Base-by-base conservation (phyloP, 441 rosid species). In the Pelargonium myrrhifolium region DNA sequence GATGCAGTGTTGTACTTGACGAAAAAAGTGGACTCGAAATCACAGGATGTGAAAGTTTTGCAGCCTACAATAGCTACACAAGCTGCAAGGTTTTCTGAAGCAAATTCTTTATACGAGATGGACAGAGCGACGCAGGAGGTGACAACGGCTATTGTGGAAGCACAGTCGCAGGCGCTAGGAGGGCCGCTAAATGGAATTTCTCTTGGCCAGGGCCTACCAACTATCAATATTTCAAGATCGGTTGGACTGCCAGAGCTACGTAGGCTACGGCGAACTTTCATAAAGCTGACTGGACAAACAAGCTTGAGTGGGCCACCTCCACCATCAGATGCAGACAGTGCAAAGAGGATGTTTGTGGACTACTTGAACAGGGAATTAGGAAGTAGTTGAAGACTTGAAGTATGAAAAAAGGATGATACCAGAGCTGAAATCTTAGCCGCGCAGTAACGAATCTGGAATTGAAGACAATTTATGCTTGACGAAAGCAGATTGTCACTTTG, bases 31-130 rank as follows among this genome's bases (percentile, higher is more conserved):
- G 97, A 94, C 76, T 84, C 88, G 9, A 94, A 76, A 70, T 72
- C 94, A 17, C 84, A 80, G 21, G 90, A 88, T 47, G 88, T 92
- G 58, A 92, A 81, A 68, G 77, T 89, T 62, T 82, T 94, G 66
- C 98, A 92, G 76, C 99, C 98, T 8, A 87, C 98, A 12, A 86
- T 94, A 2, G 99, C 99, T 0, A 92, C 98, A 0, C 98, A 92
- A 74, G 67, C 53, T 2, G 66, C 85, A 0, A 84, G 91, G 58
- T 80, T 85, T 71, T 87, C 97, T 0, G 97, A 86, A 70, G 90
- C 90, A 4, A 89, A 94, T 78, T 88, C 97, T 49, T 74, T 92
- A 40, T 92, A 94, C 18, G 97, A 89, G 78, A 56, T 94, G 77
- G 96, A 89, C 69, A 82, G 83, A 74, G 97, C 97, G 43, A 92